Conservation (phyloP, 2,329 filamentous ascomycete species). For the Pseudocercospora cruenta region DNA sequence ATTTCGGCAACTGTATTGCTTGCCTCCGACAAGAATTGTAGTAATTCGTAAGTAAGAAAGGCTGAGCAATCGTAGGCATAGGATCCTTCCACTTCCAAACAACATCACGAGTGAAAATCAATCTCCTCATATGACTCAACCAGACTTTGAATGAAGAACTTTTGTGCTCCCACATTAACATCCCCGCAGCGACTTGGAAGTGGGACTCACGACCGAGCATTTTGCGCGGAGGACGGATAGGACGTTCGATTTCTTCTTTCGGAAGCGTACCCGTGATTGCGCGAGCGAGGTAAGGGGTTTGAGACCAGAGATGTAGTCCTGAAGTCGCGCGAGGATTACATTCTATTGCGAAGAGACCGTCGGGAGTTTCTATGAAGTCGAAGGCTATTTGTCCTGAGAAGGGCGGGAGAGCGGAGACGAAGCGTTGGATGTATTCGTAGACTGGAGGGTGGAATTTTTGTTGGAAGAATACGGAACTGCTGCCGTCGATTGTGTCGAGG, state of each 20-base stretch:
- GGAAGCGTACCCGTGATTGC: slow-evolving; percentile 22
- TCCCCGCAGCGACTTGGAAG: slow-evolving; percentile 21
- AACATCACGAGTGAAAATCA: slow-evolving; percentile 38
- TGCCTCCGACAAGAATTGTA: slow-evolving; percentile 24
- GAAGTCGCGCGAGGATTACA: slow-evolving; percentile 38
- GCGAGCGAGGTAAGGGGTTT: slow-evolving; percentile 25
- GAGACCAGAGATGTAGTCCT: slow-evolving; percentile 37
- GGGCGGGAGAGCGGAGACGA: slow-evolving; percentile 19
- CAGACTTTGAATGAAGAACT: slow-evolving; percentile 25
- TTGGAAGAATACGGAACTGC: slow-evolving; percentile 34
- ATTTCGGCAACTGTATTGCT: slow-evolving; percentile 17
- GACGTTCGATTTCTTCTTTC: slow-evolving; percentile 23
- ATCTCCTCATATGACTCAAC: slow-evolving; percentile 34
- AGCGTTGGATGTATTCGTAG: slow-evolving; percentile 33
- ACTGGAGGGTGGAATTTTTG: slow-evolving; percentile 27
- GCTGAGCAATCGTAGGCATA: slow-evolving; percentile 35
- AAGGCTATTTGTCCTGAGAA: slow-evolving; percentile 35
- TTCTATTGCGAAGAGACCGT: slow-evolving; percentile 35
- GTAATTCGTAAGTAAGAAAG: slow-evolving; percentile 38
- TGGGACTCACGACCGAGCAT: slow-evolving; percentile 16
- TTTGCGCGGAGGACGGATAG: slow-evolving; percentile 23
- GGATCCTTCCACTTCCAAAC: slow-evolving; percentile 34
- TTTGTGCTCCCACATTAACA: slow-evolving; percentile 37
- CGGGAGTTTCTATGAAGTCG: slow-evolving; percentile 35
- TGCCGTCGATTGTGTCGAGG: slow-evolving; percentile 37